phyloP scores from a whole-genome alignment of 164 flowering plant genomes.

The Aristolochia fimbriata region DNA sequence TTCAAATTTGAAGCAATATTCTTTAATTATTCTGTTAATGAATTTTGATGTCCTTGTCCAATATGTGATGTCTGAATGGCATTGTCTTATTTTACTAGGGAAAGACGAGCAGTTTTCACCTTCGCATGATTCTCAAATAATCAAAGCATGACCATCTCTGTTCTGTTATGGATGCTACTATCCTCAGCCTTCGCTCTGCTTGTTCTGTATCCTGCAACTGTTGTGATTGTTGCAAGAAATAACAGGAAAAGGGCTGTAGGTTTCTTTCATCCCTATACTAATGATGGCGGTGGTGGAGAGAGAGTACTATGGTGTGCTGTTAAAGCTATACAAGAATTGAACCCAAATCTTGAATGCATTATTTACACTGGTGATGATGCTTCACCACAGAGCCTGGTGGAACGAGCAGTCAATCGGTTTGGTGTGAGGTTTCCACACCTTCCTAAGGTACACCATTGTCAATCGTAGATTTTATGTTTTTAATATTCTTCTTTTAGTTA shows the following conservation, averaged over 20 bases:
- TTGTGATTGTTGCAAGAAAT: slow-evolving; percentile 18
- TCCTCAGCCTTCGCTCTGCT: slow-evolving; percentile 7
- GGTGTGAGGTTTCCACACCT: slow-evolving; percentile 58
- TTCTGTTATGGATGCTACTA: slow-evolving; percentile 14
- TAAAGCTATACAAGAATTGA: slow-evolving; percentile 71
- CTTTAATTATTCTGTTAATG: no score
- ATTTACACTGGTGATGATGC: slow-evolving; percentile 90
- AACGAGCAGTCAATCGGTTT: slow-evolving; percentile 76
- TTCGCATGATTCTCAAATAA: not conserved
- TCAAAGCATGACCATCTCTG: slow-evolving; percentile 5
- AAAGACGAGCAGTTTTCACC: no score
- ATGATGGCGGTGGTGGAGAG: slow-evolving; percentile 99
- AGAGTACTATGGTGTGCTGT: slow-evolving; percentile 96
- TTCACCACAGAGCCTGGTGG: slow-evolving; percentile 41
- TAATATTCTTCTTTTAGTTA: no score
- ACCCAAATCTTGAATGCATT: slow-evolving; percentile 54
- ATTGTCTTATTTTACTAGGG: no score
- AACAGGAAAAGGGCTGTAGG: slow-evolving; percentile 46
- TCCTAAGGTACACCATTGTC: slow-evolving; percentile 42
- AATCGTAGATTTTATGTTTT: no score
- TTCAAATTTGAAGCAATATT: no score
- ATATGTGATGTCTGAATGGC: no score
- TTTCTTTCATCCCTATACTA: slow-evolving; percentile 95
- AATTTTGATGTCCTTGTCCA: no score
- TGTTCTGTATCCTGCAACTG: slow-evolving; percentile 3